Base-by-base conservation (phyloP, 2,329 filamentous ascomycete species). In the Macroventuria anomochaeta region DNA sequence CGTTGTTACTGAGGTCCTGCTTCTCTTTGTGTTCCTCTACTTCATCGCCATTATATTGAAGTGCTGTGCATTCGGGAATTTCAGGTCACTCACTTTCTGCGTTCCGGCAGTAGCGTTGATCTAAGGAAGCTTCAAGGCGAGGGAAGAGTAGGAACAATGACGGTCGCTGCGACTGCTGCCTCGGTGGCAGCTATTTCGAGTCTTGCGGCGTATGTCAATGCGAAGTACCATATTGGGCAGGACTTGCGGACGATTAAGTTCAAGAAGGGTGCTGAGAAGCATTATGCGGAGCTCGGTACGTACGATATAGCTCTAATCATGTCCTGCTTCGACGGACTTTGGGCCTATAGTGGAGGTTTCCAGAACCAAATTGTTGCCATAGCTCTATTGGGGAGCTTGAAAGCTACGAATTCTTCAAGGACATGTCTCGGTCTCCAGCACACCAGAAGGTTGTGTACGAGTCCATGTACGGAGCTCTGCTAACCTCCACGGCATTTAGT, bases 161-260 rank as follows among this genome's bases (percentile, higher is more conserved):
- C 57, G 15, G 51, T 53, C 7, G 54, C 65, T n/a, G 55, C 61
- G 20, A 61, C 58, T 53, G 67, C 63, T 31, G 65, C 68, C 23
- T 66, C 68, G 21, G 25, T 72, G 29, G 68, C 69, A n/a, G 69
- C 65, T 12, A 54, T 68, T 11, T 56, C 65, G 7, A 72, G 75
- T n/a, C 68, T 77, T 5, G 80, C 81, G 34, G 80, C 81, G 7
- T 89, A 90, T 57, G 71, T 89, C 26, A 83, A 92, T 68, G 89
- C 83, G 34, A 90, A 88, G 73, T 86, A 83, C 61, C 84, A 88
- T 63, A 67, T 91, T 37, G 68, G 74, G 26, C 83, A 88, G 61
- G 89, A 92, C 67, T 53, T 88, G 11, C 63, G 66, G 0, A 61
- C 64, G 7, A 64, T 88, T n/a, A 65, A 73, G 26, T 57, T 26